Evolutionary conservation across 2,329 filamentous ascomycete genomes (phyloP).

Genomic region (Hypoxylon sp.): DNA sequence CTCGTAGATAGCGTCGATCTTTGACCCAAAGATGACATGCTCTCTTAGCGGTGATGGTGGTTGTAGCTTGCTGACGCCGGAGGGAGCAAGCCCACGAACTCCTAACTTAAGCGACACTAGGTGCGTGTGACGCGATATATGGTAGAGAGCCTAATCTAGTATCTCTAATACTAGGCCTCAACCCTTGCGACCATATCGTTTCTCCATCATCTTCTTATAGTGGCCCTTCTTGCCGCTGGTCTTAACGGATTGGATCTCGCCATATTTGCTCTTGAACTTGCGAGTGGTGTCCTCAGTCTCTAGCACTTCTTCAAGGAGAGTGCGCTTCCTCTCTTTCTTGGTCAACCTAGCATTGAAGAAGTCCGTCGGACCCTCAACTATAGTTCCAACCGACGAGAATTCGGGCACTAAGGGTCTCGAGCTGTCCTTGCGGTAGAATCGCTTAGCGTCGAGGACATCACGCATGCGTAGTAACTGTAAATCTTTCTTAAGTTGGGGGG

Average conservation of each 20-base stretch:
- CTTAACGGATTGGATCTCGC: constrained; percentile 85
- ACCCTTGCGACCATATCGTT: constrained; percentile 53
- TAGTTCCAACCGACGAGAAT: constrained; percentile 89
- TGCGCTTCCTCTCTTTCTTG: constrained; percentile 90
- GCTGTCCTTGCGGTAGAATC: constrained; percentile 88
- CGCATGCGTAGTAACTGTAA: constrained; percentile 92
- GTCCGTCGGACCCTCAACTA: constrained; percentile 90
- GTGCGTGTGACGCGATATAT: constrained; percentile 2
- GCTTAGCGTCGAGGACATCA: constrained; percentile 87
- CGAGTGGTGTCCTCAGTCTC: constrained; percentile 74
- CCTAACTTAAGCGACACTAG: neutral
- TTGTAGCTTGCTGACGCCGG: neutral
- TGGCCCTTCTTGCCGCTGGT: constrained; percentile 89
- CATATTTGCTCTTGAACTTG: constrained; percentile 90
- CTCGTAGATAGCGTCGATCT: neutral
- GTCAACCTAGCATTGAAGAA: constrained; percentile 85
- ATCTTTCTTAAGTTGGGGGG: constrained; percentile 88
- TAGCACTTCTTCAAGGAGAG: constrained; percentile 87
- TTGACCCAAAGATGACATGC: neutral
- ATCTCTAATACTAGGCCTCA: constrained; percentile 58
- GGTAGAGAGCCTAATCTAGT: constrained; percentile 1
- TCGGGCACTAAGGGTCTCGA: constrained; percentile 80
- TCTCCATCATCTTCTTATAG: constrained; percentile 82
- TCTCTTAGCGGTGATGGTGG: neutral
- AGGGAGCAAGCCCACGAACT: neutral